Evolutionary conservation across 1,139 yeast genomes (phyloP), one percentile per base, ranked within the genome.

Genomic region (Sugiyamaella japonica): DNA sequence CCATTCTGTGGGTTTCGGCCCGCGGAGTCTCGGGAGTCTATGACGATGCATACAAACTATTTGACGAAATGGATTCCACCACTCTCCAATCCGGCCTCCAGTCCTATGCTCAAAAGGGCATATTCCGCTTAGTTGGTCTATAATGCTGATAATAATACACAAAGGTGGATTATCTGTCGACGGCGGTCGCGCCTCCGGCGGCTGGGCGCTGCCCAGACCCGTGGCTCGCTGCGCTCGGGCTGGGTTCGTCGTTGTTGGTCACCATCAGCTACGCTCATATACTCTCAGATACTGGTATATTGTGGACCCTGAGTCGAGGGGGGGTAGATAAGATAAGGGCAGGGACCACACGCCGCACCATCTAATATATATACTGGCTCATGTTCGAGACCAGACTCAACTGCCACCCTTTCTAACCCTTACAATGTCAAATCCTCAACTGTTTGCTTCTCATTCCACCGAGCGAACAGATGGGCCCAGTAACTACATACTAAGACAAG

Each of bases 391-490:
- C 38, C 5, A 12, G 10, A 29, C n/a, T 29, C 34, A 12, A 29
- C 7, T 29, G 34, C 34, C 34, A 9, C 3, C 7, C n/a, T 29
- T 3, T 29, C 34, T 28, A 29, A 3, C 3, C n/a, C 2, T 5
- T 29, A 29, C 4, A 9, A 29, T 29, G 34, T 4, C 16, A 7
- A 34, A 16, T 17, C 17, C 50, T 12, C 63, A 66, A 39, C 49
- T 61, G 12, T 66, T 67, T 51, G 66, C 69, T 4, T 54, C 52
- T 48, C 68, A 83, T 78, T 71, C 85, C 64, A 72, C 95, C 70
- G 70, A 80, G 68, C 77, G 97, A 59, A 76, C 87, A 52, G 96
- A 89, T 66, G 83, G 81, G 56, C 95, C 96, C 7, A 85, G 96
- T 4, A 74, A 78, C 38, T 90, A 90, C 66, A 77, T 90, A 49